A percentile compares a stretch with the other conserved stretches of the same genome.
Conservation (phyloP, 1,284 basidiomycete genomes). For the Ustilago trichophora region DNA sequence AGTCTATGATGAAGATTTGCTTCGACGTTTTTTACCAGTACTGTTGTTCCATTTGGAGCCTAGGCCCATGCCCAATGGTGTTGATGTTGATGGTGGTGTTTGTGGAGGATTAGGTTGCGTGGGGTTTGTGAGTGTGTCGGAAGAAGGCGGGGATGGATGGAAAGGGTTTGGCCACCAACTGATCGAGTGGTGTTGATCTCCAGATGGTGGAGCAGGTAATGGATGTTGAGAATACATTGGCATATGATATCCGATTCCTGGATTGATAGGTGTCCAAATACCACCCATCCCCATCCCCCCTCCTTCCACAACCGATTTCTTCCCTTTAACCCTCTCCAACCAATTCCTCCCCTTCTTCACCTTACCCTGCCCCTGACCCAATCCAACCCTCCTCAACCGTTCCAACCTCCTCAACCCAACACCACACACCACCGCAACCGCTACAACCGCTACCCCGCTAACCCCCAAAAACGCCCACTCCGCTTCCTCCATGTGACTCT, state of each 20-base stretch:
- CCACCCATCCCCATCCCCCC: not conserved
- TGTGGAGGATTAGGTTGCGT: not conserved
- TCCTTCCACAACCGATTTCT: too few relatives aligned
- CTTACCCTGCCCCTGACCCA: constrained; percentile 8
- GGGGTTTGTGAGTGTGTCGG: not conserved
- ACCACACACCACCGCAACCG: constrained; percentile 34
- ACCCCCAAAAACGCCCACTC: constrained; percentile 51
- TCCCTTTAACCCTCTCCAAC: constrained; percentile 8
- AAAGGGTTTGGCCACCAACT: not conserved
- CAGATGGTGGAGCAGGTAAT: too few relatives aligned
- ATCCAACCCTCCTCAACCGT: constrained; percentile 43
- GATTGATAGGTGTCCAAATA: too few relatives aligned
- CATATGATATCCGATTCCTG: too few relatives aligned
- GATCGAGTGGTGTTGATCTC: too few relatives aligned
- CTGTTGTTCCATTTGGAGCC: constrained; percentile 35
- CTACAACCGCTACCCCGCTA: constrained; percentile 30
- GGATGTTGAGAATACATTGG: too few relatives aligned
- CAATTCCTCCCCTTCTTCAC: not conserved
- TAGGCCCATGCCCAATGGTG: constrained; percentile 15
- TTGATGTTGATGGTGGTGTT: not conserved
- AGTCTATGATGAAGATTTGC: too few relatives aligned
- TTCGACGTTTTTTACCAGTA: too few relatives aligned
- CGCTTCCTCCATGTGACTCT: constrained; percentile 49
- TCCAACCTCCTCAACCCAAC: constrained; percentile 45
- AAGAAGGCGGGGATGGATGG: not conserved